phyloP scores from a whole-genome alignment of 1,284 basidiomycete genomes.

The Rhizoctonia solani region DNA sequence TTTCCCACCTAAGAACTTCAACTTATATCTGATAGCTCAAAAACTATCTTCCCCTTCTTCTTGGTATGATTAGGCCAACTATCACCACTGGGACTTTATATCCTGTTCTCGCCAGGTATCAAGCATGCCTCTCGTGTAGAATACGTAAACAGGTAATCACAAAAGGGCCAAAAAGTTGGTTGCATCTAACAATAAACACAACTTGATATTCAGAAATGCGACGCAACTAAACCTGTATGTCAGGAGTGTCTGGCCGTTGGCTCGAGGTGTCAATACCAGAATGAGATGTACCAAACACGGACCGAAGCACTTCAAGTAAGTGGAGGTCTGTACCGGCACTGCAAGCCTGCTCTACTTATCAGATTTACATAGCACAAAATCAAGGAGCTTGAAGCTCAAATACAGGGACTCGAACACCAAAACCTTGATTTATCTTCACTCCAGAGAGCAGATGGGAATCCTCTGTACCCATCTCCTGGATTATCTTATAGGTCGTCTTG shows the following conservation, averaged over 20 bases:
- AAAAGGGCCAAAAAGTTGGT: background rate
- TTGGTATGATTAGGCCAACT: background rate
- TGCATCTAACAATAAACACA: background rate
- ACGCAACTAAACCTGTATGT: slow-evolving; percentile 12
- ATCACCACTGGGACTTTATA: background rate
- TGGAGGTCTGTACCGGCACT: background rate
- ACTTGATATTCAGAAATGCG: slow-evolving; percentile 1
- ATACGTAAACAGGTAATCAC: slow-evolving; percentile 6
- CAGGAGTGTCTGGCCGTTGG: background rate
- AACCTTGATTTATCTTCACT: background rate
- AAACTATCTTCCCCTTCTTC: background rate
- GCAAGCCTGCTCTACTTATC: background rate
- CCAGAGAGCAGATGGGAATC: background rate
- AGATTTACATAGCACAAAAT: slow-evolving; percentile 3
- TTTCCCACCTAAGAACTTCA: no score
- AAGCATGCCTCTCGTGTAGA: slow-evolving; percentile 14
- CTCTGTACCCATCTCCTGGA: background rate
- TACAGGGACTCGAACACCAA: background rate
- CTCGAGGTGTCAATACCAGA: slow-evolving; percentile 16
- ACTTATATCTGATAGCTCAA: no score
- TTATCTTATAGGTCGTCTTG: background rate
- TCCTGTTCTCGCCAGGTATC: slow-evolving; percentile 8
- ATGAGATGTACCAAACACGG: background rate
- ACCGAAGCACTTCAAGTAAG: slow-evolving; percentile 4
- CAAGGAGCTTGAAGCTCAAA: slow-evolving; percentile 12